Evolutionary conservation across 108 stramenopile species (phyloP), one percentile per base, ranked within the genome.

Genomic region (Nitzschia sp.): DNA sequence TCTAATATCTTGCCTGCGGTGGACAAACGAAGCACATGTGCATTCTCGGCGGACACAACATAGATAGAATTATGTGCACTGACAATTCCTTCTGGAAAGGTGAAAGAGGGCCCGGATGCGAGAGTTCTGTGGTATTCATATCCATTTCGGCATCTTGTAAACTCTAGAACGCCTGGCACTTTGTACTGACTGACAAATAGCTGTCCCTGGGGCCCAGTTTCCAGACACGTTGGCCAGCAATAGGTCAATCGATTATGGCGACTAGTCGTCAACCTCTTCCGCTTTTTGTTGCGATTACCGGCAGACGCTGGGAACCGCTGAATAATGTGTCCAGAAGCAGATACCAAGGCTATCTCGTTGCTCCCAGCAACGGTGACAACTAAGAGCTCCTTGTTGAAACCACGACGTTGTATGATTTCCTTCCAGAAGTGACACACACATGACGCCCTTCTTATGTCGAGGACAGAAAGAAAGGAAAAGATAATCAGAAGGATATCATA

Each of bases 111-210:
- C n/a, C 46, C 46, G 17, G 14, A 17, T 3, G 46, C 46, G 3
- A 48, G 46, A 17, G 3, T 15, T 6, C 6, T 48, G 14, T 6
- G 2, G 46, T 48, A 48, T 15, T 15, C 17, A 48, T 5, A 48
- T 17, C 46, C 46, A 17, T 48, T 17, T 17, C 14, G 17, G 46
- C n/a, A 48, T 48, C 46, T 15, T 48, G 2, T 17, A 48, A 48
- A 48, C 46, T 48, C 46, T 17, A 48, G 17, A 17, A 48, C n/a
- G 2, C 46, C 46, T 48, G 46, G 17, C 2, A 48, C 17, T 48
- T 48, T 48, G 46, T 48, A 48, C 17, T 48, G 46, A 6, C 46
- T 48, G n/a, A 48, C 46, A 48, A 48, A 48, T 48, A 48, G 46
- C 17, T 48, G 46, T 17, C 46, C 46, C 6, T 48, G n/a, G n/a